Conservation (phyloP, 257 asterid genomes). For the Capsicum rhomboideum region DNA sequence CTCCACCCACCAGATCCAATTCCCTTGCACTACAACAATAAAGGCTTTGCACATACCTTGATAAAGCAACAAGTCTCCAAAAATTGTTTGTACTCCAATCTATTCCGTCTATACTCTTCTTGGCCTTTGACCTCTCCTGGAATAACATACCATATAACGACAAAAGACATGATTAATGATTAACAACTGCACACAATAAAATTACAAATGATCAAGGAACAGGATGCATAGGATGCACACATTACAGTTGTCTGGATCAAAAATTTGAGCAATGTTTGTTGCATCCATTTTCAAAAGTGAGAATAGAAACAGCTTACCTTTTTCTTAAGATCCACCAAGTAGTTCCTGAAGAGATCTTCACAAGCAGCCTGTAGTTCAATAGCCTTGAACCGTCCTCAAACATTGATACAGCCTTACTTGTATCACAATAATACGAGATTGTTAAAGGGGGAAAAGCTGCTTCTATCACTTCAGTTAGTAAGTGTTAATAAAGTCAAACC, state of each 20-base stretch:
- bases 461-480: not conserved
- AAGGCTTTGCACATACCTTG: slow-evolving; percentile 41
- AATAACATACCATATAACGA: slow-evolving; percentile 1
- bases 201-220: not conserved
- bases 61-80: slow-evolving; percentile 76
- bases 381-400: slow-evolving; percentile 96
- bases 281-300: not conserved
- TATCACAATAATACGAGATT: slow-evolving; percentile 1
- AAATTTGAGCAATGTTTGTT: not conserved
- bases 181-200: not conserved
- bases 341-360: slow-evolving; percentile 86
- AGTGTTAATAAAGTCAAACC: not conserved
- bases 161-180: not conserved
- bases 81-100: slow-evolving; percentile 72
- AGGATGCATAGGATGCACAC: not conserved
- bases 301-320: slow-evolving; percentile 36
- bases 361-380: slow-evolving; percentile 89
- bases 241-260: not conserved
- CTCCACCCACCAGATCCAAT: not conserved
- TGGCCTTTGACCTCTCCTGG: slow-evolving; percentile 95
- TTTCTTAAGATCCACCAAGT: slow-evolving; percentile 89
- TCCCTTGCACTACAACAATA: slow-evolving; percentile 1
- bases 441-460: not conserved
- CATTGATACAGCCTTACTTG: slow-evolving; percentile 87
- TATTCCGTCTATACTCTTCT: slow-evolving; percentile 70